Base-by-base conservation (phyloP, 2,329 filamentous ascomycete genomes). In the Cladosporium oxysporum region DNA sequence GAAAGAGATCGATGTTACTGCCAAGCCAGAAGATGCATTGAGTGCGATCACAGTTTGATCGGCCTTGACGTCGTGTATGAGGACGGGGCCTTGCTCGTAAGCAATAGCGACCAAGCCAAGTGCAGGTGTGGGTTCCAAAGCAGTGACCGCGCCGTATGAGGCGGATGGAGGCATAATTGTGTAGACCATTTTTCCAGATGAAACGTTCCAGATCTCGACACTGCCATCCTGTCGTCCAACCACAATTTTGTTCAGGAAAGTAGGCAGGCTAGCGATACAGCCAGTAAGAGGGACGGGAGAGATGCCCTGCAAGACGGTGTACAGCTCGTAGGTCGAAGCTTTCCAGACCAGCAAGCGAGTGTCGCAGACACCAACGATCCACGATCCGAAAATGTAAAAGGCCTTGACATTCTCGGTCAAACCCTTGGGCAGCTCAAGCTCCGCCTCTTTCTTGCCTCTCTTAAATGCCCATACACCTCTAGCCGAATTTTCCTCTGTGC, bases 191-290 rank as follows among this genome's bases (percentile, higher is more conserved):
- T 96, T 97, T 58, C 84, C 93, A 3, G 92, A 97, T 76, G 91
- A 96, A 67, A 99, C 83, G 75, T 99, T 99, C 94, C 95, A 99
- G 60, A 99, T 96, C 75, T 99, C 95, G 10, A 97, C 89, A 77
- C 89, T 90, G 7, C 95, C 95, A 76, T 99, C 93, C 69, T 86
- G 87, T 72, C 92, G 89, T 11, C 92, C 96, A 2, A 92, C 91
- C 70, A 98, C 92, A 53, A 99, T 87, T 79, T 99, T 99, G 83
- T 99, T 99, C 67, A 99, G 80, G 78, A 93, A 96, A 0, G 95
- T 98, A 1, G 94, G 93, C 90, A 98, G 92, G 73, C 87, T 96
- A 76, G 88, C 90, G 71, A 97, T 85, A 59, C 90, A 88, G 28
- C 91, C 91, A 0, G 91, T 92, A 66, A 97, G 87, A 1, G 83